phyloP scores from a whole-genome alignment of 106 monocot species.

The Allium sativum region DNA sequence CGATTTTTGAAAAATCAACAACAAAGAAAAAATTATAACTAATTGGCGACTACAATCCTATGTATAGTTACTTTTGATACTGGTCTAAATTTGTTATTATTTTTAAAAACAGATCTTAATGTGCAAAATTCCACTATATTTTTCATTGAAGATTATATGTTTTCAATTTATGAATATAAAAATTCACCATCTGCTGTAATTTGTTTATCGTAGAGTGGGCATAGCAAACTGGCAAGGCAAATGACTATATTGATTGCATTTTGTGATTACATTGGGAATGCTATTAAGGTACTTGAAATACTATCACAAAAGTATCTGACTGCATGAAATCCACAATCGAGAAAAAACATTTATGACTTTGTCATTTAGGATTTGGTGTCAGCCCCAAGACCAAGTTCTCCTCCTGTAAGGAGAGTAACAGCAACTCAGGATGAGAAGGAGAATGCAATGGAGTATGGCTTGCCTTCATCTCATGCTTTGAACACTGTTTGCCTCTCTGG shows the following conservation, averaged over 20 bases:
- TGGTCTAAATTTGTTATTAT: no score
- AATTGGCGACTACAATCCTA: no score
- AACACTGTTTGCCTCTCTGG: slow-evolving; percentile 66
- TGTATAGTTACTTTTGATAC: no score
- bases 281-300: slow-evolving; percentile 50
- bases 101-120: no score
- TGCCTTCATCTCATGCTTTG: slow-evolving; percentile 33
- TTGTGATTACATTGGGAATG: slow-evolving; percentile 78
- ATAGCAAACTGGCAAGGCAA: slow-evolving; percentile 69
- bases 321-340: no score
- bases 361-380: slow-evolving; percentile 2
- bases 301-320: no score
- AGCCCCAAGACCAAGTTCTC: slow-evolving; percentile 4
- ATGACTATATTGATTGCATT: slow-evolving; percentile 80
- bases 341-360: background rate
- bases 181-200: no score
- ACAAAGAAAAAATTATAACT: no score
- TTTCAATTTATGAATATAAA: no score
- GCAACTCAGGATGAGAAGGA: slow-evolving; percentile 67
- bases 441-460: slow-evolving; percentile 32
- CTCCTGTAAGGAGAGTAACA: slow-evolving; percentile 79
- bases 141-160: no score
- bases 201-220: slow-evolving; percentile 57
- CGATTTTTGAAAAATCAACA: no score
- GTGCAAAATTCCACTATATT: no score